Conservation (phyloP, 2,329 filamentous ascomycete species). For the Rachicladosporium sp. region DNA sequence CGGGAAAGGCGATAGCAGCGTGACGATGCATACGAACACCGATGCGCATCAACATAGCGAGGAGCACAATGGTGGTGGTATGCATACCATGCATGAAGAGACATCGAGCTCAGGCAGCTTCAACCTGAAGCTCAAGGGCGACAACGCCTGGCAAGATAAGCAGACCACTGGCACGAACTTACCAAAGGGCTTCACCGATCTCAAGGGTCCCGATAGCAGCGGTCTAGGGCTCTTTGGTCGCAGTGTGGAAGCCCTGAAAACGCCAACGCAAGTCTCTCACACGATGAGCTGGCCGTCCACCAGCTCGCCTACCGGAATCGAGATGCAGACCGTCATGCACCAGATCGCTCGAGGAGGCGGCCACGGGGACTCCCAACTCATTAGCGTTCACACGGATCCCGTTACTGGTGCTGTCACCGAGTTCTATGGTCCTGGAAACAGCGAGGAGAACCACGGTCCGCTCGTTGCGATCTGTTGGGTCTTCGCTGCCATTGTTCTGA, state of each 20-base stretch:
- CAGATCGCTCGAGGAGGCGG: not conserved
- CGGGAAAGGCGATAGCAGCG: not conserved
- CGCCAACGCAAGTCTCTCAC: not conserved
- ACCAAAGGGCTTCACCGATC: not conserved
- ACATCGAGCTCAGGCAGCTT: not conserved
- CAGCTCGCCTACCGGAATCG: not conserved
- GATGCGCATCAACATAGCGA: slow-evolving; percentile 1
- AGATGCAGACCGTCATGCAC: not conserved
- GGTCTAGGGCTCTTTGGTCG: not conserved
- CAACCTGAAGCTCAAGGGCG: not conserved
- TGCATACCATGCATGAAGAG: slow-evolving; percentile 1
- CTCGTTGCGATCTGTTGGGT: not conserved
- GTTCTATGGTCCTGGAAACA: not conserved
- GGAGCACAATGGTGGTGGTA: slow-evolving; percentile 4
- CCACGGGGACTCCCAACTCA: not conserved
- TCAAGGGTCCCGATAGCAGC: not conserved
- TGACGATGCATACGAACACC: not conserved
- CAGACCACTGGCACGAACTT: not conserved
- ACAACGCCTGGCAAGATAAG: not conserved
- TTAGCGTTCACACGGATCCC: not conserved
- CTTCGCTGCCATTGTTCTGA: not conserved
- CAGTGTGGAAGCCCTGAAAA: not conserved
- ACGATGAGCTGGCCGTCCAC: not conserved
- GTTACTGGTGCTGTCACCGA: not conserved
- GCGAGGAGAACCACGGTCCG: not conserved